These are phyloP conservation scores for Petunia axillaris DNA, from an alignment of 257 asterid genomes.

Conservation along the genomic window DNA sequence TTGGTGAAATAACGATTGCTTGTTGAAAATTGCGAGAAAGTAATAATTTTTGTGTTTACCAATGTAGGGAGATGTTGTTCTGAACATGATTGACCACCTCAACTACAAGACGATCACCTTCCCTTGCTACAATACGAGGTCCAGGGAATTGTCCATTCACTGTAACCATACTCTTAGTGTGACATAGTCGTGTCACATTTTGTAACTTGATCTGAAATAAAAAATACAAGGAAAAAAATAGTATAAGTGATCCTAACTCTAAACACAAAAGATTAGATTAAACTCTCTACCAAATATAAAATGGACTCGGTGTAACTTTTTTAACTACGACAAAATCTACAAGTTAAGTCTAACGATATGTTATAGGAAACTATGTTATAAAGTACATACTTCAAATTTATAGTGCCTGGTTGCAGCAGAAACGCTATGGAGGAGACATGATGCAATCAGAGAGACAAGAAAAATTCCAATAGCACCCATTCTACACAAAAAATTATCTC, in stretches of 20 bases:
- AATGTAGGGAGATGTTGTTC: constrained; percentile 58
- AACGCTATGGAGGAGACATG: constrained; percentile 29
- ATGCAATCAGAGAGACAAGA: constrained; percentile 25
- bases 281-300: too few species aligned
- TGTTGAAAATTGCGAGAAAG: background rate
- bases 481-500: background rate
- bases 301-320: too few species aligned
- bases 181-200: too few species aligned
- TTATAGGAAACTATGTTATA: background rate
- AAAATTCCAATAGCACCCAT: constrained; percentile 34
- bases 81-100: constrained; percentile 56
- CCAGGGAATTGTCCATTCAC: too few species aligned
- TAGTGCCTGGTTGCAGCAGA: constrained; percentile 41
- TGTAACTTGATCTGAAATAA: background rate
- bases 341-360: background rate
- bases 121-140: constrained; percentile 48
- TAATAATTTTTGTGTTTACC: constrained; percentile 32
- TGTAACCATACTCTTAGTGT: too few species aligned
- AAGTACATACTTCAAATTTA: constrained; percentile 43
- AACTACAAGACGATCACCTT: constrained; percentile 56
- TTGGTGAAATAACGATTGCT: background rate
- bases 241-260: background rate
- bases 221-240: background rate
- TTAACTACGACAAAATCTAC: too few species aligned
- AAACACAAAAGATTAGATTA: background rate